A percentile compares a stretch with the other conserved stretches of the same genome.
Evolutionary conservation across 768 basidiomycete species (phyloP).

Genomic region (Pleurotus platypus): DNA sequence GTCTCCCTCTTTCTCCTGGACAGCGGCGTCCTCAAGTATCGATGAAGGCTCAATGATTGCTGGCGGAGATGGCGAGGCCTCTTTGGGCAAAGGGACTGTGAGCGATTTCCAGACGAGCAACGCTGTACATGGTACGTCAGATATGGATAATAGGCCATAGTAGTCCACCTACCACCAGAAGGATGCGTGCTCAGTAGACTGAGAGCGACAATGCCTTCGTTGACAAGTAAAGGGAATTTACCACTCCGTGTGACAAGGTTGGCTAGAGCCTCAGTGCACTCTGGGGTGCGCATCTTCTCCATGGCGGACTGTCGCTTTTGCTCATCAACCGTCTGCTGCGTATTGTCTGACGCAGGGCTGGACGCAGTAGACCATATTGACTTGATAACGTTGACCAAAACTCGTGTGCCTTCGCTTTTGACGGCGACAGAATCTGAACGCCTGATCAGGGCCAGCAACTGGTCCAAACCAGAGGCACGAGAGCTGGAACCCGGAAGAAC

Average conservation of each 20-base stretch:
- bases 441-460: conserved; percentile 69
- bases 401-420: conserved; percentile 86
- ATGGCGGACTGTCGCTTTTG: conserved; percentile 51
- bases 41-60: too few species aligned
- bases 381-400: conserved; percentile 82
- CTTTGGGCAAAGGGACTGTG: conserved; percentile 42
- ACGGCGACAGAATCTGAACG: conserved; percentile 81
- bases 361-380: conserved; percentile 58
- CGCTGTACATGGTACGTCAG: conserved; percentile 35
- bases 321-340: conserved; percentile 22
- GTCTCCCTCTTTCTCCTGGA: too few species aligned
- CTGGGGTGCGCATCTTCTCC: conserved; percentile 43
- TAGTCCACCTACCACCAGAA: conserved; percentile 52
- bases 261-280: conserved; percentile 59
- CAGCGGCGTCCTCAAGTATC: too few species aligned
- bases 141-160: conserved; percentile 5
- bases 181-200: conserved; percentile 69
- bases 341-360: conserved; percentile 16
- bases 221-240: conserved; percentile 81
- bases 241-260: conserved; percentile 72
- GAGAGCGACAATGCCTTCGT: conserved; percentile 84
- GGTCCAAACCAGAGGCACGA: conserved; percentile 51
- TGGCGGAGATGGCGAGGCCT: conserved; percentile 23
- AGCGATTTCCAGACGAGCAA: conserved; percentile 61
- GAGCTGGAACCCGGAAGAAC: conserved; percentile 39